A percentile compares a stretch with the other conserved stretches of the same genome.
Conservation (phyloP, 139 green algal genomes). For the Chlorella sp. region DNA sequence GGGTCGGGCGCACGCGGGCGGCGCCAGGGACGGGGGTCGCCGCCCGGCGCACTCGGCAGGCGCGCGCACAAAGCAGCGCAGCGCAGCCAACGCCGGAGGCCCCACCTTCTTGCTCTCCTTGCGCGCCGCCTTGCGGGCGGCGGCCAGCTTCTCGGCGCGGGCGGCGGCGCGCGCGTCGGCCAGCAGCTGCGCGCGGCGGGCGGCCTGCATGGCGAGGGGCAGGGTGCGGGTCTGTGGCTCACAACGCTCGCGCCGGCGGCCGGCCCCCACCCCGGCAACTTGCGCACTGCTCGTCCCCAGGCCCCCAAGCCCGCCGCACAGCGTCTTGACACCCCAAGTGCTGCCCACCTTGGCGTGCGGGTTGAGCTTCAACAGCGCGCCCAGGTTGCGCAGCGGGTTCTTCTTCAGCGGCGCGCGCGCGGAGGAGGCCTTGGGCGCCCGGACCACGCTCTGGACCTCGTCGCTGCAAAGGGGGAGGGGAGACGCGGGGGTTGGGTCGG, state of each 20-base stretch:
- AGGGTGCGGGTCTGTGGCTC: too few species aligned
- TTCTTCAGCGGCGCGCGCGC: slow-evolving; percentile 86
- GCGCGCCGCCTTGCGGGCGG: slow-evolving; percentile 46
- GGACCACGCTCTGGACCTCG: slow-evolving; percentile 91
- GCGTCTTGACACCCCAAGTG: background rate
- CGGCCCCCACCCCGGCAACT: too few species aligned
- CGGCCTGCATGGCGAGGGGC: slow-evolving; percentile 32
- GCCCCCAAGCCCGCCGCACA: too few species aligned
- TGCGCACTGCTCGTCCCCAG: too few species aligned
- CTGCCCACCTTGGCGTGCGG: slow-evolving; percentile 83
- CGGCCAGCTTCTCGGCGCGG: slow-evolving; percentile 53
- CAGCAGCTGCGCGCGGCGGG: slow-evolving; percentile 67
- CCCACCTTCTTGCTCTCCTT: slow-evolving; percentile 42
- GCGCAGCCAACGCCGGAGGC: too few species aligned
- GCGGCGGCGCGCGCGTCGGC: slow-evolving; percentile 40
- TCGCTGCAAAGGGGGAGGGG: slow-evolving; percentile 84
- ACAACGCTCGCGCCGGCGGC: too few species aligned
- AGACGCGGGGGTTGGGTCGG: too few species aligned
- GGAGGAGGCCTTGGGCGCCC: slow-evolving; percentile 39
- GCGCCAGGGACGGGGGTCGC: too few species aligned
- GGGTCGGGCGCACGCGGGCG: too few species aligned
- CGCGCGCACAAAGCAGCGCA: too few species aligned
- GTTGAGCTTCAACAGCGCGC: slow-evolving; percentile 97
- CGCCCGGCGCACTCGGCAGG: too few species aligned
- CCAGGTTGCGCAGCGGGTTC: slow-evolving; percentile 98